Evolutionary conservation across 164 flowering plant genomes (phyloP).

Genomic region (Paratinospora sagittata): DNA sequence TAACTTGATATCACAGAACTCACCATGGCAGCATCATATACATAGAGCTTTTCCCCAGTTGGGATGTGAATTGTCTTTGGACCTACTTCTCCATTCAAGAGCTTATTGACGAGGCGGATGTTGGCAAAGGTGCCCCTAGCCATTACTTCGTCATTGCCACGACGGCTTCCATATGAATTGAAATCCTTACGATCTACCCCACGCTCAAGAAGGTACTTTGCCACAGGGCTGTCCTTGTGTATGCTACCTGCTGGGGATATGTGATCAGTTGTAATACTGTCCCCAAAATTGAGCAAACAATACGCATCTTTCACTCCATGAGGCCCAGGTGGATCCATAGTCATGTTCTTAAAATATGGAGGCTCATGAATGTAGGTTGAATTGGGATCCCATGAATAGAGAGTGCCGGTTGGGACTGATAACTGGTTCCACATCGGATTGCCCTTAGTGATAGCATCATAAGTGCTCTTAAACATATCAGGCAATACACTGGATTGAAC

Average conservation of each 20-base stretch:
- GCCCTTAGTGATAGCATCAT: conserved; percentile 66
- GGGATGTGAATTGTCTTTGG: conserved; percentile 68
- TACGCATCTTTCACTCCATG: conserved; percentile 78
- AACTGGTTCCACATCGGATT: conserved; percentile 77
- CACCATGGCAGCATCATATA: conserved; percentile 60
- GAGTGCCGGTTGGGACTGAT: conserved; percentile 39
- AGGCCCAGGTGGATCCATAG: conserved; percentile 77
- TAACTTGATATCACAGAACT: no score
- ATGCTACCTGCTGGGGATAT: conserved; percentile 87
- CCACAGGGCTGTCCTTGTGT: conserved; percentile 80
- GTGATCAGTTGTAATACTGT: conserved; percentile 85
- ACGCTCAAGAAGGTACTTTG: conserved; percentile 62
- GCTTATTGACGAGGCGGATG: conserved; percentile 75
- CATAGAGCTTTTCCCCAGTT: conserved; percentile 36
- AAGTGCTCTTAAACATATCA: conserved; percentile 68
- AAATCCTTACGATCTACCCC: conserved; percentile 70
- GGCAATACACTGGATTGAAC: conserved; percentile 78
- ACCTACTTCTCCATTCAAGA: conserved; percentile 79
- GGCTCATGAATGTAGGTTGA: conserved; percentile 90
- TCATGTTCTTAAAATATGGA: conserved; percentile 77
- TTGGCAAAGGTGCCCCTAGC: conserved; percentile 86
- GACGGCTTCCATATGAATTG: conserved; percentile 82
- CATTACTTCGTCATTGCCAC: conserved; percentile 87
- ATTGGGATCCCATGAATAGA: conserved; percentile 69
- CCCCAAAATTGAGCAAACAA: conserved; percentile 75